Evolutionary conservation across 768 basidiomycete species (phyloP), one percentile per base, ranked within the genome.

Genomic region (Russula vinacea): DNA sequence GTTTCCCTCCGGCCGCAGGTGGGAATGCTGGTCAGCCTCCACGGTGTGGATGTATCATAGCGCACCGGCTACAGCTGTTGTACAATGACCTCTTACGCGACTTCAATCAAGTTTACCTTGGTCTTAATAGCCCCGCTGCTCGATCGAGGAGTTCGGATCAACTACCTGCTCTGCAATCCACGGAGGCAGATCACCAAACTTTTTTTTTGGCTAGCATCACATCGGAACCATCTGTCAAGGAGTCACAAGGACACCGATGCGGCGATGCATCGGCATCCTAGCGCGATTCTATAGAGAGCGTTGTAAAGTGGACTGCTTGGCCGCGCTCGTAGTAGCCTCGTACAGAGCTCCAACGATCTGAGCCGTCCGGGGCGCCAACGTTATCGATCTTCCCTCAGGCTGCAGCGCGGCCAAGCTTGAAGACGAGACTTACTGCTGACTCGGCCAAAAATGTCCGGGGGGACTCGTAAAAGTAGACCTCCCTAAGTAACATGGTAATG

Each of bases 401-500:
- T n/a, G n/a, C n/a, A n/a, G n/a, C n/a, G n/a, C n/a, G n/a, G n/a
- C n/a, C n/a, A n/a, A n/a, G n/a, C n/a, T n/a, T n/a, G n/a, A n/a
- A 91, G 2, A 83, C 75, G 17, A 82, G 89, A 53, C 78, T 93
- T 14, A 77, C 78, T 1, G 90, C 78, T 1, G 90, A 93, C 73
- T 88, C 89, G 0, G 78, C 79, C 2, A 76, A 73, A 45, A 73
- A 88, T 26, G 74, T 76, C 0, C 83, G 83, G 2, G 76, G 82
- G 84, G 82, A 1, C 74, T 81, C 45, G 80, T 80, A 42, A 72
- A 73, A 26, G 83, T 80, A 3, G 87, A 87, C 56, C 76, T 90
- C 4, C 91, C 91, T 5, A 88, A 92, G 76, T 92, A 29, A 85
- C 71, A 82, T 92, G 79, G 90, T 90, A 66, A 32, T 77, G 40